A percentile compares a stretch with the other conserved stretches of the same genome.
Conservation (phyloP, 257 asterid species). For the Fraxinus excelsior region DNA sequence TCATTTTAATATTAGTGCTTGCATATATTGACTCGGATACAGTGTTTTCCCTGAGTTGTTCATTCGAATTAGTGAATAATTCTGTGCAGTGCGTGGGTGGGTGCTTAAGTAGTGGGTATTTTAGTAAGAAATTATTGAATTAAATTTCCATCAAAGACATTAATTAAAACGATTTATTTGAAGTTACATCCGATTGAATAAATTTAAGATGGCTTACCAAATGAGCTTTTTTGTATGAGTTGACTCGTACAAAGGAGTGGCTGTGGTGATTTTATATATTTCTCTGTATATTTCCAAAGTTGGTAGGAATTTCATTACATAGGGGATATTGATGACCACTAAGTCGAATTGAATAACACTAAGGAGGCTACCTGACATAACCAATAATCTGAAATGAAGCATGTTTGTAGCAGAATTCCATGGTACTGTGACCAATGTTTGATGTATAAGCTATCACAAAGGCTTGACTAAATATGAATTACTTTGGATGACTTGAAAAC, state of each 20-base stretch:
- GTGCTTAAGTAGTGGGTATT: background rate
- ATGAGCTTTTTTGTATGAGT: background rate
- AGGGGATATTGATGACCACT: background rate
- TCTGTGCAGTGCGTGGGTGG: background rate
- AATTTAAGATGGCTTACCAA: background rate
- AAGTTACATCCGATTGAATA: background rate
- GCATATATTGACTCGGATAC: background rate
- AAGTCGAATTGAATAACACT: background rate
- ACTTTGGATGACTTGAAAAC: constrained; percentile 19
- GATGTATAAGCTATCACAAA: background rate
- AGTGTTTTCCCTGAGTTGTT: background rate
- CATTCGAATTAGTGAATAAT: background rate
- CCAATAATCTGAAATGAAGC: constrained; percentile 12
- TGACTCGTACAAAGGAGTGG: background rate
- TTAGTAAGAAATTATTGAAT: background rate
- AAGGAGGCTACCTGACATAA: background rate
- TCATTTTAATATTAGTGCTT: background rate
- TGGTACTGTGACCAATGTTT: background rate
- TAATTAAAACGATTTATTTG: background rate
- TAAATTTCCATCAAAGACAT: background rate
- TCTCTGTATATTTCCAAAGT: background rate
- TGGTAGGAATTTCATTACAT: background rate
- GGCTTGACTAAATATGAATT: constrained; percentile 13
- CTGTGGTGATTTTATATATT: background rate
- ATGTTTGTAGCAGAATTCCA: background rate